A percentile compares a stretch with the other conserved stretches of the same genome.
Evolutionary conservation across 2,329 filamentous ascomycete genomes (phyloP).

Genomic region (Colletotrichum tamarilloi): DNA sequence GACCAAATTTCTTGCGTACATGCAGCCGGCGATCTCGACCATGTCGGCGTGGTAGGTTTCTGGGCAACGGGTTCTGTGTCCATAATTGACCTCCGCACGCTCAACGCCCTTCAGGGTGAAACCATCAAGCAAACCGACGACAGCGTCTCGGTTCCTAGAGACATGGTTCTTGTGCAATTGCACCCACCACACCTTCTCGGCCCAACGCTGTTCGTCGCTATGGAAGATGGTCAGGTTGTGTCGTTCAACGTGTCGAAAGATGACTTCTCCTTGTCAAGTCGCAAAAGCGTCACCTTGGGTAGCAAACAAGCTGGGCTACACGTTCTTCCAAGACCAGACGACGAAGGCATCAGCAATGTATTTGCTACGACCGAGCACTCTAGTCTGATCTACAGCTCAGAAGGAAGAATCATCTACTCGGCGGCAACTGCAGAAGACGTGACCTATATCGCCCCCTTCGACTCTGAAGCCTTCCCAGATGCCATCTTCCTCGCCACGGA

Average conservation of each 20-base stretch:
- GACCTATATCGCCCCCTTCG: slow-evolving; percentile 83
- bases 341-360: slow-evolving; percentile 77
- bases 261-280: slow-evolving; percentile 73
- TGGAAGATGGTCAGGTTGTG: slow-evolving; percentile 92
- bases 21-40: slow-evolving; percentile 71
- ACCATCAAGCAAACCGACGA: slow-evolving; percentile 70
- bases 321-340: slow-evolving; percentile 70
- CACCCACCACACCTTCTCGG: slow-evolving; percentile 68
- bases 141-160: slow-evolving; percentile 82
- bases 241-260: slow-evolving; percentile 78
- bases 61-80: slow-evolving; percentile 87
- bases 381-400: slow-evolving; percentile 89
- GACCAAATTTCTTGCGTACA: slow-evolving; percentile 90
- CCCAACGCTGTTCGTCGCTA: slow-evolving; percentile 86
- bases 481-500: slow-evolving; percentile 85
- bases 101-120: slow-evolving; percentile 75
- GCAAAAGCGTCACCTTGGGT: slow-evolving; percentile 86
- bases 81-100: slow-evolving; percentile 74
- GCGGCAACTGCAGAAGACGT: slow-evolving; percentile 92
- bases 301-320: slow-evolving; percentile 87
- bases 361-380: slow-evolving; percentile 96
- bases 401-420: slow-evolving; percentile 90
- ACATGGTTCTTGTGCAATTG: slow-evolving; percentile 82
- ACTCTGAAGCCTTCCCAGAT: slow-evolving; percentile 82
- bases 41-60: slow-evolving; percentile 84